Base-by-base conservation (phyloP, 2,329 filamentous ascomycete species). In the Arthrinium phaeospermum region DNA sequence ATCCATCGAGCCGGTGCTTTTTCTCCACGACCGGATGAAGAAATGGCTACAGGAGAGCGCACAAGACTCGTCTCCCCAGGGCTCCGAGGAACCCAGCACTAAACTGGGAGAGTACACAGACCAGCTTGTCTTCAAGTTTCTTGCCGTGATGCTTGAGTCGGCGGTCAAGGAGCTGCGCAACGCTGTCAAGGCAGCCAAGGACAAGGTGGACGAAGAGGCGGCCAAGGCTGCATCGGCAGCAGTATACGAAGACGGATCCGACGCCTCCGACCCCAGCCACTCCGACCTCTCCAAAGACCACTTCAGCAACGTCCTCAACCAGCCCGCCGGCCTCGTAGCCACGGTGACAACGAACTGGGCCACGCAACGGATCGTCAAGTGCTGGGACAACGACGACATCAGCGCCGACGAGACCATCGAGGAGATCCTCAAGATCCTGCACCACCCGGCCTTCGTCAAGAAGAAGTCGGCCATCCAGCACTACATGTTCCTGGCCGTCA, bases 311-410 rank as follows among this genome's bases (percentile, higher is more conserved):
- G 82, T 87, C 16, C 84, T 90, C 72, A 90, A 90, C 75, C 84
- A 87, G 73, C 86, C 87, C 0, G 87, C 87, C 1, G 88, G 88
- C 3, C 83, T 85, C 22, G 86, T 90, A 30, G 88, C 87, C 10
- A 83, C 87, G 8, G 84, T 84, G 0, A 92, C 93, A 61, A 82
- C 93, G 22, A 88, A 91, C 78, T 94, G 91, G 78, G 86, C 90
- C 34, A 91, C 90, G 0, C 91, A 92, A 6, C 88, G 91, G 7
- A 83, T 94, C 41, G 85, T 94, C 37, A 91, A 91, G 77, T 91
- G 91, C 49, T 93, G 91, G 90, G 90, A 94, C 74, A 87, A 93
- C 77, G 86, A 88, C 0, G 86, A 90, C 61, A 85, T 92, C 3
- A 86, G 90, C 0, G 88, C 91, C 22, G 84, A 92, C 12, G 86